Conservation (phyloP, 1,284 basidiomycete genomes). For the Moesziomyces globuligerus region DNA sequence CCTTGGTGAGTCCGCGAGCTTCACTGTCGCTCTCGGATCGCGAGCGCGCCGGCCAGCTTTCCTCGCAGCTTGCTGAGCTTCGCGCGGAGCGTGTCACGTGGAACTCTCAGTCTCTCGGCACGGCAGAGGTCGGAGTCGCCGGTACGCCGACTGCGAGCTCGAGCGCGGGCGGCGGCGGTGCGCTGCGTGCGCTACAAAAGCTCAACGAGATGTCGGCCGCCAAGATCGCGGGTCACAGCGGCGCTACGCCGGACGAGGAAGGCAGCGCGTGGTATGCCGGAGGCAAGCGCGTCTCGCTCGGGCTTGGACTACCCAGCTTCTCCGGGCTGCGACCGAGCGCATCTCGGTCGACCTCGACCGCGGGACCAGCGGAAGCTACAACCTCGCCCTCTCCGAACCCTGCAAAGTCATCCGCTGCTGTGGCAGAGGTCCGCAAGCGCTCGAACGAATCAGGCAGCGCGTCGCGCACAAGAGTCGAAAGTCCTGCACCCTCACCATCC, state of each 20-base stretch:
- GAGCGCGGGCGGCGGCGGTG: conserved; percentile 29
- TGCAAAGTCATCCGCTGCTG: not conserved
- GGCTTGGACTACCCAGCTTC: conserved; percentile 37
- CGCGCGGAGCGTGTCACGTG: conserved; percentile 39
- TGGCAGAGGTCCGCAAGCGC: not conserved
- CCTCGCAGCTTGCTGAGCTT: conserved; percentile 31
- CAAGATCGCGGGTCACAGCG: conserved; percentile 26
- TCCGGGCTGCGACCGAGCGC: conserved; percentile 23
- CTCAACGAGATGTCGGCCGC: conserved; percentile 43
- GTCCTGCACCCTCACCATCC: not conserved
- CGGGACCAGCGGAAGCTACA: not conserved
- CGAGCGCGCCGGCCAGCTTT: conserved; percentile 24
- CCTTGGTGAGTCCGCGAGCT: conserved; percentile 23
- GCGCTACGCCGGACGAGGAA: conserved; percentile 3
- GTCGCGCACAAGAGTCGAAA: too few species aligned
- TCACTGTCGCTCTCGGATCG: conserved; percentile 38
- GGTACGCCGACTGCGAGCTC: conserved; percentile 7
- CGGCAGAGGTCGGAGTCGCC: not conserved
- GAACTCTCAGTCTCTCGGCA: conserved; percentile 11
- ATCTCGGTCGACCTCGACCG: conserved; percentile 13
- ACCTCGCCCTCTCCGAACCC: not conserved
- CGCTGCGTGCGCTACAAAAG: conserved; percentile 37
- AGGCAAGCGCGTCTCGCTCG: conserved; percentile 31
- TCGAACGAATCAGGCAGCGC: not conserved
- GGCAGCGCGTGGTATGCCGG: conserved; percentile 6